Evolutionary conservation across 176 grass and related monocot species (phyloP), one percentile per base, ranked within the genome.

Genomic region (Oryza australiensis): DNA sequence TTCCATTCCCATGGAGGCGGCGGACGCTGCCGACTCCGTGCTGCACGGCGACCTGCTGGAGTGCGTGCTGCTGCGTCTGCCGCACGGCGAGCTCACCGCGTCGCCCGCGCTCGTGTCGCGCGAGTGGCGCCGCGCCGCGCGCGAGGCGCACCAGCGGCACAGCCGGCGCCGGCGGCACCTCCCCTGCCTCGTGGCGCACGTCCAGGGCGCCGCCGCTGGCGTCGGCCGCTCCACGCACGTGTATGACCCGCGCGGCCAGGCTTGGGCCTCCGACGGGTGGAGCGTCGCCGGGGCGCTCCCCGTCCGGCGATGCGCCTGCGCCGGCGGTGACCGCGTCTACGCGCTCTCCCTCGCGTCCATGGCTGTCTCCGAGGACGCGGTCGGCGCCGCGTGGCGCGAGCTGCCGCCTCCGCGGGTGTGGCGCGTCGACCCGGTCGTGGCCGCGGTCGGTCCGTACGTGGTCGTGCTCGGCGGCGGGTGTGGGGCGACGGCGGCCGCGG

Each of bases 371-470:
- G 37, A 40, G 5, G 88, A 90, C 68, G 63, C 83, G 26, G 72
- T 90, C 73, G 78, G 72, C 26, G 27, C 55, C 5, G 64, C 49
- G 53, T 86, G 88, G 88, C 28, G 80, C 46, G 32, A 73, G 9
- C 59, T 82, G 18, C 70, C 49, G 26, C 70, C 72, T 2, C 88
- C 88, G 32, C 73, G 78, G 16, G 74, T 66, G 64, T 82, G 78
- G 72, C 88, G 88, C 12, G 28, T 73, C 27, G 88, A 90, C 28
- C 88, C 83, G 11, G 72, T 74, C 14, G 83, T 90, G 53, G 83
- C 72, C 12, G 30, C 41, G 28, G 87, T 81, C 12, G 82, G 77
- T 9, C 13, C 38, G 3, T 59, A 28, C 77, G 26, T 89, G 12
- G 40, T 86, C 3, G 55, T 82, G 14, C 72, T 76, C 18, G 83